Percentiles rank a stretch among this genome's conserved stretches.
Evolutionary conservation across 768 basidiomycete genomes (phyloP).

Genomic region (Postia placenta): DNA sequence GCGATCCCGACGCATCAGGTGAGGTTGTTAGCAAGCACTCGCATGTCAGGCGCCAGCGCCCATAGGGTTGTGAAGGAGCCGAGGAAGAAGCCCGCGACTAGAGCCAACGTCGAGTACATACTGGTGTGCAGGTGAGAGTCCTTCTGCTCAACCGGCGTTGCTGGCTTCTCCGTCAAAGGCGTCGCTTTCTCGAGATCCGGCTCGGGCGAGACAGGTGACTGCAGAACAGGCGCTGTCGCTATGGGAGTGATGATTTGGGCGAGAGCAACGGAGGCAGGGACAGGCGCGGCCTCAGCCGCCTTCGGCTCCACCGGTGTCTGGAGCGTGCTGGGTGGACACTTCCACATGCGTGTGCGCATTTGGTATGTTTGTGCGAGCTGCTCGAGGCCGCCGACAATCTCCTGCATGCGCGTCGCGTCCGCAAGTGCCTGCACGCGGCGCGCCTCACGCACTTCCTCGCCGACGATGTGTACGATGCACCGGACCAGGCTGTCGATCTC

Average conservation of each 20-base stretch:
- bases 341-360: slow-evolving; percentile 7
- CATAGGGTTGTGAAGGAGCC: slow-evolving; percentile 53
- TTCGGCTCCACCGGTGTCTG: not conserved
- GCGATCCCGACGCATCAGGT: not conserved
- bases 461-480: slow-evolving; percentile 53
- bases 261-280: slow-evolving; percentile 2
- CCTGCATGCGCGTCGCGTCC: slow-evolving; percentile 44
- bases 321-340: not conserved
- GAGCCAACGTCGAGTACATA: slow-evolving; percentile 35
- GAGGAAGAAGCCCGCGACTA: slow-evolving; percentile 54
- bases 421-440: slow-evolving; percentile 33
- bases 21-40: slow-evolving; percentile 30
- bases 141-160: not conserved
- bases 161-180: not conserved
- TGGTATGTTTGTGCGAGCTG: slow-evolving; percentile 38
- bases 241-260: not conserved
- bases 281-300: not conserved
- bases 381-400: slow-evolving; percentile 45
- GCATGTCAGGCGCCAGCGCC: slow-evolving; percentile 39
- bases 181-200: slow-evolving; percentile 1
- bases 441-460: slow-evolving; percentile 57
- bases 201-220: not conserved
- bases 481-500: slow-evolving; percentile 57
- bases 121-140: slow-evolving; percentile 14
- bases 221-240: not conserved